Evolutionary conservation across 2,329 filamentous ascomycete species (phyloP), one percentile per base, ranked within the genome.

Genomic region (Aspergillus luchuensis): DNA sequence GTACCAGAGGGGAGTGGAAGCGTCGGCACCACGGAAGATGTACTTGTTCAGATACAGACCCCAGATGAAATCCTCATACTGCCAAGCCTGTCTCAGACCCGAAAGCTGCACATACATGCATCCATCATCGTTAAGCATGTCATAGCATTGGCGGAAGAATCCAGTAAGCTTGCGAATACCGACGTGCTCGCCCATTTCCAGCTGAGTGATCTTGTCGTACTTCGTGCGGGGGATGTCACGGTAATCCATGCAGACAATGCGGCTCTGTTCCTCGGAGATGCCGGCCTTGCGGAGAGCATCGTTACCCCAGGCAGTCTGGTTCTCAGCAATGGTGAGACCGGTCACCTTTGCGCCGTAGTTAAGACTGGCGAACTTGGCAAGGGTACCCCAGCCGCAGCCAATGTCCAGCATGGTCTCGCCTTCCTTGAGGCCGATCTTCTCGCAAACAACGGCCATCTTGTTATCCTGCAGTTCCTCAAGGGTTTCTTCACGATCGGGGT

Each of bases 21-120:
- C 92, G 74, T 96, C 92, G 58, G 92, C 92, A 73, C 92, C 92
- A 48, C 91, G 92, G 85, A 96, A 97, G 75, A 96, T 84, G 78
- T 96, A 95, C 82, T 94, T 96, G 87, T 96, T 96, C 91, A 96
- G 91, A 83, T 94, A 96, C 57, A 96, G 84, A 72, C 92, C 92
- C 92, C 92, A 96, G 76, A 91, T 89, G 56, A 96, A 85, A 79
- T 96, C 92, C 82, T 96, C 91, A 72, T 94, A 96, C 78, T 96
- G 92, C 92, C 92, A 96, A 63, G 84, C 81, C 82, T 92, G 92
- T 69, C 92, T 87, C 60, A 97, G 84, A 77, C 92, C 92, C 66
- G 91, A 91, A 69, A 92, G 90, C 79, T 96, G 92, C 58, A 96
- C 84, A 83, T 92, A 95, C 81, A 96, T 93, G 67, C 89, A 84